phyloP scores from a whole-genome alignment of 768 basidiomycete genomes.

The Amyloporia xantha region DNA sequence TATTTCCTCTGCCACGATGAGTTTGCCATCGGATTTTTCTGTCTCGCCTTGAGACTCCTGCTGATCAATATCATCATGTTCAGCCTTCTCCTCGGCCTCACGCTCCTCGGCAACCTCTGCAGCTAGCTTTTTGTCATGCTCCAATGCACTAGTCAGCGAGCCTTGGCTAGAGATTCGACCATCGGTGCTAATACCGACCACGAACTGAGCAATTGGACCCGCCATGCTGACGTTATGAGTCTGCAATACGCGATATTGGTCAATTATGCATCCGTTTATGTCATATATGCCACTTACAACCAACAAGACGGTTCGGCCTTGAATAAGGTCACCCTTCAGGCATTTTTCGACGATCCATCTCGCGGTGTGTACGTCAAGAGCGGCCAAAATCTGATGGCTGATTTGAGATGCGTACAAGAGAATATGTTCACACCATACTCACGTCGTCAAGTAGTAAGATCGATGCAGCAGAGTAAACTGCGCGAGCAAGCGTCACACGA shows the following conservation, averaged over 20 bases:
- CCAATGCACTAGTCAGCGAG: conserved; percentile 39
- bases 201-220: conserved; percentile 43
- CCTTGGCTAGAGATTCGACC: conserved; percentile 45
- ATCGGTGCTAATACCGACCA: conserved; percentile 45
- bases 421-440: not conserved
- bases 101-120: conserved; percentile 14
- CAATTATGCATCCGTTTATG: not conserved
- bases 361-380: conserved; percentile 44
- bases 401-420: not conserved
- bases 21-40: conserved; percentile 39
- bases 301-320: conserved; percentile 41
- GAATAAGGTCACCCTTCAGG: conserved; percentile 38
- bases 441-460: conserved; percentile 36
- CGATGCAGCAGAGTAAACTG: conserved; percentile 31
- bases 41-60: conserved; percentile 13
- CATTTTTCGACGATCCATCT: conserved; percentile 42
- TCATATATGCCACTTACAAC: conserved; percentile 25
- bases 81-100: conserved; percentile 14
- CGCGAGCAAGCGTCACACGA: conserved; percentile 33
- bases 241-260: conserved; percentile 19
- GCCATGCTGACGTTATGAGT: conserved; percentile 47
- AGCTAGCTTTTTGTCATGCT: conserved; percentile 29
- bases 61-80: conserved; percentile 16
- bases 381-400: conserved; percentile 30
- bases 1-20: conserved; percentile 60